Base-by-base conservation (phyloP, 2,329 filamentous ascomycete genomes). In the Sporothrix curviconia region DNA sequence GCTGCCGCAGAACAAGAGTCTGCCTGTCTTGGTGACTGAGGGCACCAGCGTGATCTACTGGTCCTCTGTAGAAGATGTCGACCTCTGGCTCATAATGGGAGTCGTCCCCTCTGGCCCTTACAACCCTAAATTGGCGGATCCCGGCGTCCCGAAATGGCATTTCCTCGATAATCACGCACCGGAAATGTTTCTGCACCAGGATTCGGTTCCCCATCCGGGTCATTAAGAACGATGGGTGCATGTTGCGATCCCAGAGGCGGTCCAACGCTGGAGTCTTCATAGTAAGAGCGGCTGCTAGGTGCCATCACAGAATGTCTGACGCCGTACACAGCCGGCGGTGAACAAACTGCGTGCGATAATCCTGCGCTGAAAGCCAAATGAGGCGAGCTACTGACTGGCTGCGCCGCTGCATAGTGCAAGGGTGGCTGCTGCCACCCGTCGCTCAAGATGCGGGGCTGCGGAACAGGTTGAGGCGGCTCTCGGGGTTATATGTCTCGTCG, bases 111-210 rank as follows among this genome's bases (percentile, higher is more conserved):
- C 25, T 46, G 3, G 47, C 28, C 25, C 37, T 22, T 3, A n/a
- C 49, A 3, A n/a, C 34, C 4, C 11, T 11, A 19, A 39, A 51
- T 11, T 5, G 49, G 12, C 24, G 24, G 49, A 9, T 53, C 37
- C 37, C 25, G 50, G n/a, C n/a, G n/a, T 15, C 42, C 36, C 5
- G 50, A 24, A 17, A 42, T 40, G 17, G 17, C 17, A 25, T 43
- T 40, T 12, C 50, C 25, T 15, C 50, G 50, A 7, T 53, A 53
- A 24, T 53, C 50, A n/a, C 50, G 50, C 15, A 42, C 50, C 7
- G 50, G 50, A 2, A 32, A 42, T n/a, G 50, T 42, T 11, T 32
- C 37, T 9, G 37, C 36, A 6, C 25, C 50, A 6, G 37, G 37
- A 43, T 24, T 9, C 3, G 11, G 36, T n/a, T 32, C n/a, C 37